These are phyloP conservation scores for Magnaporthiopsis rhizophila DNA, from an alignment of 2,329 filamentous ascomycete species.

Conservation along the genomic window DNA sequence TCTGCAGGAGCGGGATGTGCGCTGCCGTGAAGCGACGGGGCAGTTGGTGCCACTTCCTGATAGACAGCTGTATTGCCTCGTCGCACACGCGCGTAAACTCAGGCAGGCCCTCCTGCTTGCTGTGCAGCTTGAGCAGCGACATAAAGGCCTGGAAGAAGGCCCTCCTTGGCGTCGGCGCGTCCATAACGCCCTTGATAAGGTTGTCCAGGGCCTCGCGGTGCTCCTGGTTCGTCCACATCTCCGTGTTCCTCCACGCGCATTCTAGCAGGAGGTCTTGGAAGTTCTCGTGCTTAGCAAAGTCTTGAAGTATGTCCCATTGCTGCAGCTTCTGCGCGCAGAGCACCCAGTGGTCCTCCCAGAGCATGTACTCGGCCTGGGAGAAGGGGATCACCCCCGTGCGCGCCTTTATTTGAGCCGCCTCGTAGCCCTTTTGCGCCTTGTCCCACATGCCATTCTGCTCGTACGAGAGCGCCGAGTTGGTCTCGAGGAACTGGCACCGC, in stretches of 20 bases:
- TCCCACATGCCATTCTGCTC: conserved; percentile 99
- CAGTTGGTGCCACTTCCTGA: conserved; percentile 98
- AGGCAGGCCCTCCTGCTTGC: conserved; percentile 68
- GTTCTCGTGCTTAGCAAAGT: conserved; percentile 98
- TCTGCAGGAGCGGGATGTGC: conserved; percentile 88
- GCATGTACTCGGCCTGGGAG: conserved; percentile 93
- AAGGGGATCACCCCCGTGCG: conserved; percentile 94
- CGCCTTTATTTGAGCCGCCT: conserved; percentile 93
- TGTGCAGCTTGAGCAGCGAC: conserved; percentile 88
- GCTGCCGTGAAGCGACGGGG: conserved; percentile 88
- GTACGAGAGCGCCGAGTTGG: conserved; percentile 92
- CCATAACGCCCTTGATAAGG: conserved; percentile 94
- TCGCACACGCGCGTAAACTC: conserved; percentile 91
- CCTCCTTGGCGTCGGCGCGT: conserved; percentile 86
- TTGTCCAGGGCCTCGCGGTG: conserved; percentile 85
- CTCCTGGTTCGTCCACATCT: conserved; percentile 84
- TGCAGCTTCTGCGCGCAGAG: conserved; percentile 96
- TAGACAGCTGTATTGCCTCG: conserved; percentile 93
- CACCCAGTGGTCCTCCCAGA: conserved; percentile 99
- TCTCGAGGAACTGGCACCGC: conserved; percentile 93
- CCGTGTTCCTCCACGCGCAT: conserved; percentile 89
- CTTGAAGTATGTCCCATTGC: conserved; percentile 96
- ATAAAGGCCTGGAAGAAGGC: conserved; percentile 99
- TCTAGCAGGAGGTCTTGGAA: conserved; percentile 94
- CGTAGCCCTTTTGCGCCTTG: conserved; percentile 94